phyloP scores from a whole-genome alignment of 176 grass and related monocot genomes.

The Microstegium vimineum region DNA sequence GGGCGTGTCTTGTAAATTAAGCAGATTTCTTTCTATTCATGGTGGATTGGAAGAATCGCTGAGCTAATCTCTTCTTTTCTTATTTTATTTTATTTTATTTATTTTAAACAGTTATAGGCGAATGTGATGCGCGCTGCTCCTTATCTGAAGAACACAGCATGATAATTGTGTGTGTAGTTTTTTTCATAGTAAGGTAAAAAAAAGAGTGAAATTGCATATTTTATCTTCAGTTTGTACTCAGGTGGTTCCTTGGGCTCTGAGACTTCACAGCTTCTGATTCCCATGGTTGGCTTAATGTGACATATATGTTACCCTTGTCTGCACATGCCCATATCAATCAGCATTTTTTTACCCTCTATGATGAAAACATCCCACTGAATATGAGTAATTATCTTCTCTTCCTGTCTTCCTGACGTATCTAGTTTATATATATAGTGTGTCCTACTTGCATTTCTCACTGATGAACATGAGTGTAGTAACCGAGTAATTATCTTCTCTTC shows the following conservation, averaged over 20 bases:
- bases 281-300: not conserved
- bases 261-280: not conserved
- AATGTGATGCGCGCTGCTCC: not conserved
- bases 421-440: not conserved
- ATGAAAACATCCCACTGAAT: not conserved
- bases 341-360: not conserved
- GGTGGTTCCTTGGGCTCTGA: not conserved
- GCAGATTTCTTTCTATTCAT: not conserved
- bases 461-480: too few relatives aligned
- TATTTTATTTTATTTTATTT: too few relatives aligned
- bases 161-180: not conserved
- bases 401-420: not conserved
- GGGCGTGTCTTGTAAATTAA: not conserved
- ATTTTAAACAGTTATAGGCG: not conserved
- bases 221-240: not conserved
- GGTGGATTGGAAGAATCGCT: not conserved
- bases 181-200: not conserved
- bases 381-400: not conserved
- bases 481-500: not conserved
- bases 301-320: not conserved
- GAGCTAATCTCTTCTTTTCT: not conserved
- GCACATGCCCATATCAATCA: not conserved
- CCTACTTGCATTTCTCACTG: too few relatives aligned
- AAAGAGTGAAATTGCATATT: not conserved
- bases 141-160: not conserved